Percentiles rank a stretch among this genome's conserved stretches.
These are phyloP conservation scores for Entamoeba invadens DNA, from an alignment of 208 protist genomes.

Conservation along the genomic window DNA sequence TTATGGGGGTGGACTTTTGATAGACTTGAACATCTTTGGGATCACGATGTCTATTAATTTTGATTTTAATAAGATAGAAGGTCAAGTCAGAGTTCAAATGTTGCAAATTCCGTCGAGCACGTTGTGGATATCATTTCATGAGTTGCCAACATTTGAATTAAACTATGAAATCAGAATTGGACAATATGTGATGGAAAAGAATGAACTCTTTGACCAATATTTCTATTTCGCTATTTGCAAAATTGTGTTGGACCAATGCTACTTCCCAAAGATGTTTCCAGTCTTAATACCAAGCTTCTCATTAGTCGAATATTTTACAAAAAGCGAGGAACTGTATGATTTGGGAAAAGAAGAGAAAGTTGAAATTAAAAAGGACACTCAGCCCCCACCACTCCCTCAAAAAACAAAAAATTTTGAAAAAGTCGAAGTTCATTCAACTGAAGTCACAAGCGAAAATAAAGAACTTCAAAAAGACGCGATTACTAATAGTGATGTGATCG, in stretches of 20 bases:
- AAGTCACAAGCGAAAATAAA: too few relatives aligned
- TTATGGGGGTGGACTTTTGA: background rate
- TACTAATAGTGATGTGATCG: too few relatives aligned
- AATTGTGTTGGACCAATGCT: background rate
- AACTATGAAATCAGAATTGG: background rate
- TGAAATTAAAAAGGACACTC: background rate
- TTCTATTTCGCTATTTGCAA: background rate
- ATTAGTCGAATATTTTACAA: background rate
- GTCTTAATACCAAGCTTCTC: background rate
- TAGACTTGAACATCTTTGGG: background rate
- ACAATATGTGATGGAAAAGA: background rate
- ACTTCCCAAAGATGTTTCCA: background rate
- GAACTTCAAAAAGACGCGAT: too few relatives aligned
- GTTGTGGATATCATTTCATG: background rate
- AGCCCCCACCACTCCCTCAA: too few relatives aligned
- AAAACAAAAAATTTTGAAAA: too few relatives aligned
- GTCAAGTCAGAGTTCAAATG: background rate
- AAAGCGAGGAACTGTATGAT: background rate
- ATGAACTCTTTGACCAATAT: background rate
- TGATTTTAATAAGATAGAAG: background rate
- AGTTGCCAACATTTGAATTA: background rate
- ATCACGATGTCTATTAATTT: background rate
- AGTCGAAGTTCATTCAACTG: too few relatives aligned
- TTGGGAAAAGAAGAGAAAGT: background rate
- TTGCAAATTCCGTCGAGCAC: background rate